Base-by-base conservation (phyloP, 1,284 basidiomycete genomes). In the Prillingera fragicola region DNA sequence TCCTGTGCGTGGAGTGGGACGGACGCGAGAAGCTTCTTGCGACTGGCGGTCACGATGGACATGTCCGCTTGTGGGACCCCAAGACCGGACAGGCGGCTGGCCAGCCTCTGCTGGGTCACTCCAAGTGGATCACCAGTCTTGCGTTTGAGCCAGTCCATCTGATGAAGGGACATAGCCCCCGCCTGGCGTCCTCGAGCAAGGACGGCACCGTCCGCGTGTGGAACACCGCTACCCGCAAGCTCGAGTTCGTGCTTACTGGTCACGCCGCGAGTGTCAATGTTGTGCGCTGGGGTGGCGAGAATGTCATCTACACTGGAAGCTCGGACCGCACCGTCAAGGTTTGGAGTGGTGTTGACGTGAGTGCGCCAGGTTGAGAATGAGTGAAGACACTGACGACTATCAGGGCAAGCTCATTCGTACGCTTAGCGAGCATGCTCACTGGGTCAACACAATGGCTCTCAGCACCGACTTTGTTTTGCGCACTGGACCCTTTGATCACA, bases 1-100 rank as follows among this genome's bases (percentile, higher is more conserved):
- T 98, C 1, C 77, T 98, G 1, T 95, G 90, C 57, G 87, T 92
- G 3, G 95, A 96, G 64, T 98, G 94, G 94, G 92, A 97, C 60
- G 83, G 87, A 0, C 78, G 85, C 72, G 94, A 96, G 64, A 77
- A 89, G 43, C 83, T 84, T 54, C 73, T 97, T 14, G 94, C 91
- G 1, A 94, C 88, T 1, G 95, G 91, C 8, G 87, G 88, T 0
- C 82, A 92, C 63, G 85, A 94, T 69, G 87, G 89, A 26, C 85
- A 90, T 60, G 82, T 87, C 10, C 76, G 89, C 31, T 70, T 95
- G 51, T 96, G 91, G 91, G 85, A 92, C 60, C 87, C 87, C 10
- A 85, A 85, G 65, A 84, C 84, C 0, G 91, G 91, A 10, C 86
- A 87, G 62, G 74, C 85, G 0, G 75, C 85, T 12, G 89, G 90